Evolutionary conservation across 306 rosid genomes (phyloP).

Genomic region (Vicia villosa): DNA sequence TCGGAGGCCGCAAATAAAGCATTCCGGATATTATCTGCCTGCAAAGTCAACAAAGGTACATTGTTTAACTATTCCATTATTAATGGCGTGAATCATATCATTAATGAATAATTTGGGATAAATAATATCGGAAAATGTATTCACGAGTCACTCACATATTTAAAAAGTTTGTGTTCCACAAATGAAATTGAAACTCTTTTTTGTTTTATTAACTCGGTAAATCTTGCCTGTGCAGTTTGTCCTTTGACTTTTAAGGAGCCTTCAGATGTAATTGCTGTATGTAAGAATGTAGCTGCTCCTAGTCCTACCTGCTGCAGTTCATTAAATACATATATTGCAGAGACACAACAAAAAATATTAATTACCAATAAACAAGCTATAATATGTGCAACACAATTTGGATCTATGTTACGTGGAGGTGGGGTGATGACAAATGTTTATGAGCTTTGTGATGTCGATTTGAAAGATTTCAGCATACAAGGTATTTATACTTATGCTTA

Average conservation of each 20-base stretch:
- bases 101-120: conserved; percentile 4
- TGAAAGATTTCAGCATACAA: conserved; percentile 98
- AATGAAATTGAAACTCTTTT: conserved; percentile 21
- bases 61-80: conserved; percentile 2
- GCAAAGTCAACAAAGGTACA: conserved; percentile 97
- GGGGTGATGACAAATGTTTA: conserved; percentile 84
- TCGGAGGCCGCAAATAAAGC: conserved; percentile 67
- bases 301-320: conserved; percentile 96
- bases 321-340: conserved; percentile 72
- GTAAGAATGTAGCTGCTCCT: conserved; percentile 85
- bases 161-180: neutral
- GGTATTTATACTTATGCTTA: conserved; percentile 47
- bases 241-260: conserved; percentile 91
- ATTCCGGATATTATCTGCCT: conserved; percentile 85
- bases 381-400: conserved; percentile 88
- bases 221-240: conserved; percentile 68
- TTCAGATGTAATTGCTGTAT: conserved; percentile 70
- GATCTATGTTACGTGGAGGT: conserved; percentile 85
- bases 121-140: neutral
- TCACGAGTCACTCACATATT: neutral
- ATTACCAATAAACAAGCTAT: conserved; percentile 97
- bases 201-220: conserved; percentile 9
- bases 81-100: conserved; percentile 1
- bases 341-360: conserved; percentile 90
- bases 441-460: conserved; percentile 92